Evolutionary conservation across 305 asterid genomes (phyloP).

Genomic region (Fraxinus xanthoxyloides): DNA sequence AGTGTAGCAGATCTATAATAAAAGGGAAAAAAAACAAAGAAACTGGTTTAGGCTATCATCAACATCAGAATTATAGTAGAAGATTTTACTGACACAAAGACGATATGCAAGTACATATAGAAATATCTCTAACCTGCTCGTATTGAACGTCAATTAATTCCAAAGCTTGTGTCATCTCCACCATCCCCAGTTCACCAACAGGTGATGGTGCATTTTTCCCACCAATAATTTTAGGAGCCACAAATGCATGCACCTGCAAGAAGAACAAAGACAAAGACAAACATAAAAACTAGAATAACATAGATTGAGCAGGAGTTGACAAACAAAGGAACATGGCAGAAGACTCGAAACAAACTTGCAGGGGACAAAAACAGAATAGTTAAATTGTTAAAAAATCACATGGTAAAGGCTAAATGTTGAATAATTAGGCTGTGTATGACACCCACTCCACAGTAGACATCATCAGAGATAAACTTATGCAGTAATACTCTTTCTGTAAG

Average conservation of each 20-base stretch:
- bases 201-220: conserved; percentile 95
- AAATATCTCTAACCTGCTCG: conserved; percentile 59
- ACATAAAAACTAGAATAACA: neutral
- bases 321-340: neutral
- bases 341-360: neutral
- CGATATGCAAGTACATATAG: neutral
- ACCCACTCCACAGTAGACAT: neutral
- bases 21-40: neutral
- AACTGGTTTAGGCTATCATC: neutral
- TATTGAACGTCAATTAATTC: conserved; percentile 73
- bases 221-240: conserved; percentile 95
- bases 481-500: neutral
- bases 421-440: neutral
- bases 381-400: neutral
- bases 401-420: neutral
- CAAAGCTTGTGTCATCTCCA: conserved; percentile 97
- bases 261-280: conserved; percentile 13
- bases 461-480: neutral
- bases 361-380: neutral
- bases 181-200: conserved; percentile 98
- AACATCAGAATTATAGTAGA: neutral
- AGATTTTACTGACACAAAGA: neutral
- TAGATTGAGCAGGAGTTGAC: conserved; percentile 8
- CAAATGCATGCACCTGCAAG: conserved; percentile 84
- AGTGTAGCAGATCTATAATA: neutral